Evolutionary conservation across 2,329 filamentous ascomycete species (phyloP).

Genomic region (Dactylellina haptotyla): DNA sequence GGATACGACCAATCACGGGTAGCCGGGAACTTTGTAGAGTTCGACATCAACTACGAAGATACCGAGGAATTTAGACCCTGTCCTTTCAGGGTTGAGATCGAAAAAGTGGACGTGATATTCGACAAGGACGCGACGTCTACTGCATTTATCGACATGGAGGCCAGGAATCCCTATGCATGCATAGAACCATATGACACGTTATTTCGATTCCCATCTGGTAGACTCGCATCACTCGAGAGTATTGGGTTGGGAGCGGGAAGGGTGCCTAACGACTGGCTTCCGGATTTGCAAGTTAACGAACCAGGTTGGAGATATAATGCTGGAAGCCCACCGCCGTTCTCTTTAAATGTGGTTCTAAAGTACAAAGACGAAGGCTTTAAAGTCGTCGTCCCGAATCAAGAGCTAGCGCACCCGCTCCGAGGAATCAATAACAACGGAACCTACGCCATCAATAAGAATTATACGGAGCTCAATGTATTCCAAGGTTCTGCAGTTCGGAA

Average conservation of each 20-base stretch:
- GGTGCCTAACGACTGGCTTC: conserved; percentile 40
- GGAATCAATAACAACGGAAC: conserved; percentile 41
- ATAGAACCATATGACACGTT: conserved; percentile 51
- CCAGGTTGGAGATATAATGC: conserved; percentile 48
- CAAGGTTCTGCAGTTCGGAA: conserved; percentile 41
- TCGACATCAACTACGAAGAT: conserved; percentile 47
- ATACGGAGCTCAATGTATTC: conserved; percentile 49
- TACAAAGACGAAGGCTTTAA: conserved; percentile 40
- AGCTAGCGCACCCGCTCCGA: conserved; percentile 42
- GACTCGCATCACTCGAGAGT: conserved; percentile 37
- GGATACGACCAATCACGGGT: conserved; percentile 50
- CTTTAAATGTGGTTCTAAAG: conserved; percentile 34
- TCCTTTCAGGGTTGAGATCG: conserved; percentile 45
- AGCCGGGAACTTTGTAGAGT: conserved; percentile 37
- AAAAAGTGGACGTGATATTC: conserved; percentile 36
- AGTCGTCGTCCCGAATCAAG: conserved; percentile 35
- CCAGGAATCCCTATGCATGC: conserved; percentile 44
- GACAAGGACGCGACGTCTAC: conserved; percentile 21
- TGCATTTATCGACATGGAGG: conserved; percentile 47
- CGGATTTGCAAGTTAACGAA: conserved; percentile 45
- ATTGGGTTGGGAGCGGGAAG: conserved; percentile 34
- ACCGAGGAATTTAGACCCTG: conserved; percentile 51
- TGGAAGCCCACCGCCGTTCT: conserved; percentile 38
- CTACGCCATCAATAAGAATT: conserved; percentile 37
- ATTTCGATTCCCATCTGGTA: conserved; percentile 40